A percentile compares a stretch with the other conserved stretches of the same genome.
Evolutionary conservation across 768 basidiomycete species (phyloP).

Genomic region (Boletus patriciae): DNA sequence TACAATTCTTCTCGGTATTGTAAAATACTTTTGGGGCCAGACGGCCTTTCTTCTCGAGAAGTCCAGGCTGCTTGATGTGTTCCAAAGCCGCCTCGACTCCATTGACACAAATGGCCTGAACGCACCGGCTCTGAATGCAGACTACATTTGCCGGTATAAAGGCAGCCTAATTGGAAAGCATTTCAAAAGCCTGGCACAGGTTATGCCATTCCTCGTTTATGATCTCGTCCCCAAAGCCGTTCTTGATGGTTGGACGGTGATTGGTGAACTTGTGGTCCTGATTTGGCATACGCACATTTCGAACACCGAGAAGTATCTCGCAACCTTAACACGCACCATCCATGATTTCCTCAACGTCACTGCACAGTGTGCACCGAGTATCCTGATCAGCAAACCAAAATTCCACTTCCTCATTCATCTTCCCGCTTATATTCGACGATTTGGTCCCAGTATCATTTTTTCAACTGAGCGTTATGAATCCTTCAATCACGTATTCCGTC

Average conservation of each 20-base stretch:
- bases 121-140: conserved; percentile 24
- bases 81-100: conserved; percentile 29
- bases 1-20: conserved; percentile 33
- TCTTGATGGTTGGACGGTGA: conserved; percentile 33
- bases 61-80: conserved; percentile 12
- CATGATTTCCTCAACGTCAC: neutral
- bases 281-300: conserved; percentile 37
- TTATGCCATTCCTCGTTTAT: conserved; percentile 31
- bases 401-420: neutral
- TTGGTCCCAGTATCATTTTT: neutral
- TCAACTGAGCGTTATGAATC: neutral
- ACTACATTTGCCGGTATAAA: conserved; percentile 36
- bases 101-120: conserved; percentile 24
- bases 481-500: neutral
- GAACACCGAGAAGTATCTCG: neutral
- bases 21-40: conserved; percentile 37
- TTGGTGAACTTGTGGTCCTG: conserved; percentile 39
- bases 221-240: conserved; percentile 28
- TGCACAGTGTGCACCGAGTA: neutral
- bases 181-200: conserved; percentile 32
- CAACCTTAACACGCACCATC: neutral
- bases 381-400: neutral
- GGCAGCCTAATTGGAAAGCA: conserved; percentile 34
- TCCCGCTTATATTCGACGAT: neutral
- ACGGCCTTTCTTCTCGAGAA: conserved; percentile 23